Conservation (phyloP, 2,329 filamentous ascomycete species). For the Ophiostoma angusticollis region DNA sequence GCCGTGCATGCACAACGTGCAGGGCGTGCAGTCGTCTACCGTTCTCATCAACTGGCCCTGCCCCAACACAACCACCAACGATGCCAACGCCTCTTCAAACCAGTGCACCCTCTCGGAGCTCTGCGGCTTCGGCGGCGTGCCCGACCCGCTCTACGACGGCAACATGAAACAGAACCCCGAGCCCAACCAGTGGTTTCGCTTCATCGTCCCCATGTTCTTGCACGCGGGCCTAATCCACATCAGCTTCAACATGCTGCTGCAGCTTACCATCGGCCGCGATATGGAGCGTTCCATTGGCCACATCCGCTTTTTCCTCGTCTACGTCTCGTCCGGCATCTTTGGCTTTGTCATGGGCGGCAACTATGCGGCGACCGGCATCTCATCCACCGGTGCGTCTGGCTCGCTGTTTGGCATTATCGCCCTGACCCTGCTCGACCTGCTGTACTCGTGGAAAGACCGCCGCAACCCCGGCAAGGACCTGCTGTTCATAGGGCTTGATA, state of each 20-base stretch:
- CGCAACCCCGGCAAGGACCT: constrained; percentile 67
- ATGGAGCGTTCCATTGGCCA: constrained; percentile 87
- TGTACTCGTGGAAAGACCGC: constrained; percentile 85
- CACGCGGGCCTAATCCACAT: constrained; percentile 93
- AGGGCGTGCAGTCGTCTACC: constrained; percentile 44
- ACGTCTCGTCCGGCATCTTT: constrained; percentile 84
- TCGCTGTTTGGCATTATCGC: constrained; percentile 86
- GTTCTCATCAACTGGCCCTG: constrained; percentile 55
- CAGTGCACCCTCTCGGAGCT: constrained; percentile 65
- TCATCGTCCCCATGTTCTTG: constrained; percentile 90
- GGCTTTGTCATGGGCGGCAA: constrained; percentile 93
- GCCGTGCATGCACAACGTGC: constrained; percentile 84
- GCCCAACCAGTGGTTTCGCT: constrained; percentile 93
- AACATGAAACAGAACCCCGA: constrained; percentile 37
- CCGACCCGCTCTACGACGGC: constrained; percentile 49
- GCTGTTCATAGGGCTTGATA: constrained; percentile 74
- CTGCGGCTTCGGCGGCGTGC: constrained; percentile 72
- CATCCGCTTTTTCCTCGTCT: constrained; percentile 78
- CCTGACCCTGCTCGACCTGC: constrained; percentile 71
- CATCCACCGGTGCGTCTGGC: constrained; percentile 82
- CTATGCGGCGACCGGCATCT: constrained; percentile 68
- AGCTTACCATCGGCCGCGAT: constrained; percentile 78
- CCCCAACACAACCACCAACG: constrained; percentile 59
- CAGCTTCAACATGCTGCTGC: constrained; percentile 84
- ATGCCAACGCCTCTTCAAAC: constrained; percentile 32